Evolutionary conservation across 495 filamentous ascomycete genomes (phyloP).

Genomic region (Hyaloscypha finlandica): DNA sequence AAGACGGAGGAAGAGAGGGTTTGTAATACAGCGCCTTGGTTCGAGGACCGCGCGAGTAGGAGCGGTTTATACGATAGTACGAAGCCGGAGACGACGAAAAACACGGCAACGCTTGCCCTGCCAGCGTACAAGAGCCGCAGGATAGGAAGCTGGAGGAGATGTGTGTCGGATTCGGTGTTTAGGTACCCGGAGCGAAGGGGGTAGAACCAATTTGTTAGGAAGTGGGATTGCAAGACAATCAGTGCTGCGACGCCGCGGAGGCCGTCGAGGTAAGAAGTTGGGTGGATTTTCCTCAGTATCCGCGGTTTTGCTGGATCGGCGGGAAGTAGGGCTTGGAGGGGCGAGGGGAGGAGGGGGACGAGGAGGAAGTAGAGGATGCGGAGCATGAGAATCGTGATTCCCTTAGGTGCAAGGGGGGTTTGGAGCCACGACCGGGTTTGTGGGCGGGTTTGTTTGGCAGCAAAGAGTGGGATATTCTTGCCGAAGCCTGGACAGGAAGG

Average conservation of each 20-base stretch:
- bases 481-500: not conserved
- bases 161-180: constrained; percentile 43
- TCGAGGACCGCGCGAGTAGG: constrained; percentile 46
- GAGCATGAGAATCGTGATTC: constrained; percentile 3
- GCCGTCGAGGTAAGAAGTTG: constrained; percentile 57
- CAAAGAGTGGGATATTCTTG: not conserved
- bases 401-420: constrained; percentile 4
- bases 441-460: not conserved
- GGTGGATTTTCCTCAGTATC: constrained; percentile 29
- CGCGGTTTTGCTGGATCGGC: not conserved
- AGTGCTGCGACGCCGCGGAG: constrained; percentile 56
- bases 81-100: constrained; percentile 74
- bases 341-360: constrained; percentile 6
- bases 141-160: constrained; percentile 59
- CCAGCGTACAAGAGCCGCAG: constrained; percentile 63
- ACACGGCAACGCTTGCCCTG: constrained; percentile 67
- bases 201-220: constrained; percentile 37
- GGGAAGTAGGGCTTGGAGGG: not conserved
- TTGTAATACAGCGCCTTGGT: constrained; percentile 31
- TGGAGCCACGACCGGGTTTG: constrained; percentile 5
- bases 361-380: constrained; percentile 11
- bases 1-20: constrained; percentile 59
- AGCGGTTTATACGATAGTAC: constrained; percentile 65
- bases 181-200: constrained; percentile 38
- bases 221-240: constrained; percentile 50